Evolutionary conservation across 306 rosid species (phyloP), one percentile per base, ranked within the genome.

Genomic region (Biancaea sappan): DNA sequence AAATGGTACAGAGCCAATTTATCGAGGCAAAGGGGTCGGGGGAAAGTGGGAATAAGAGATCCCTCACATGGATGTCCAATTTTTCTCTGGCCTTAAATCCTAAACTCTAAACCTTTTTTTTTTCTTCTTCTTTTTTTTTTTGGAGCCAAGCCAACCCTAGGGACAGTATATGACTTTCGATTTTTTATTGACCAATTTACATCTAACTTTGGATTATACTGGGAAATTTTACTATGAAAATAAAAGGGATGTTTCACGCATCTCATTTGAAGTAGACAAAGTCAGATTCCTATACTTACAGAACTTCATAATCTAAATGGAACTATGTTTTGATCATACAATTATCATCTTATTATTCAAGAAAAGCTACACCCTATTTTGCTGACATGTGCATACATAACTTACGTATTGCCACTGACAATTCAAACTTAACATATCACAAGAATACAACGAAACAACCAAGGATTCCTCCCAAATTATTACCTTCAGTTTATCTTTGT

Each of bases 281-380:
- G 21, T 14, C 64, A 40, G n/a, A 32, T 14, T 50, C 8, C 34
- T 43, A 11, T 43, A 43, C n/a, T 12, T 11, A 43, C 2, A 41
- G 47, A 14, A 26, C 7, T 58, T 26, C 15, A 6, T 6, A 59
- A 59, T 32, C 66, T n/a, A 32, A 59, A 60, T n/a, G 34, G 44
- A 32, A 9, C 43, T n/a, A 47, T 68, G 47, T 10, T 32, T 32
- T 26, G 10, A 58, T 6, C 15, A 59, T 9, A 32, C 15, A 10
- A 47, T 41, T 21, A 21, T 16, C 47, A 25, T 56, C 54, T 58
- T 26, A 4, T 25, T 16, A 19, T 25, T 50, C 76, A 60, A 19
- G 59, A 40, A 62, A 62, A 21, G 43, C 50, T 70, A 32, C 41
- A 71, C 31, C 59, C 38, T 56, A 60, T 8, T 74, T n/a, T 50